Base-by-base conservation (phyloP, 306 rosid species). In the Dalbergia cochinchinensis region DNA sequence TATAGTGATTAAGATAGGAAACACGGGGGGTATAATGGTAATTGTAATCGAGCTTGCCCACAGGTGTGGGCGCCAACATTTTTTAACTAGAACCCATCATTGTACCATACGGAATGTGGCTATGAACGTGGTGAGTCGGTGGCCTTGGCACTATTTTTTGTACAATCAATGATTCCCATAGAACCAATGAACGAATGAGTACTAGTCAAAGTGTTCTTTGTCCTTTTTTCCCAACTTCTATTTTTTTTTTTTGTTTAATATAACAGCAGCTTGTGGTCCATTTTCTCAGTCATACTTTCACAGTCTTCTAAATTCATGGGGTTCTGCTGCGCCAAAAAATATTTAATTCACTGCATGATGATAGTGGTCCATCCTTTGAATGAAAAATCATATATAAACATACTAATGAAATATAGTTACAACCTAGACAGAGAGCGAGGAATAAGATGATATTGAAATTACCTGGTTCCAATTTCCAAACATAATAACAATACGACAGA, bases 251-350 rank as follows among this genome's bases (percentile, higher is more conserved):
- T 16, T 16, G 13, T 62, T 14, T 6, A 72, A 20, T 11, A 53
- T 41, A 76, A 20, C 18, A 12, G 57, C 50, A 11, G 37, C 34
- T 39, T 65, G 85, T 83, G 91, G 87, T 80, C 91, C 87, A 75
- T n/a, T 73, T 44, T 58, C 58, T 26, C 14, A 13, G 31, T 53
- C 18, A 60, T 7, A 35, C 89, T 87, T 83, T 81, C 91, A 76
- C 83, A 45, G 77, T 66, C 84, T 88, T 86, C 77, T 31, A 75
- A 37, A 54, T 76, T 62, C 82, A 79, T 47, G 62, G 20, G 31
- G 15, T 11, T 51, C 31, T 2, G 41, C 64, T 31, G 41, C 20
- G 42, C 73, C 62, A 26, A 22, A 19, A 8, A 33, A 22, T 3
- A 63, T 73, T 14, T 44, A 64, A 39, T 80, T 45, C 59, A 18